Evolutionary conservation across 2,329 filamentous ascomycete species (phyloP).

Genomic region (Aspergillus ochraceus): DNA sequence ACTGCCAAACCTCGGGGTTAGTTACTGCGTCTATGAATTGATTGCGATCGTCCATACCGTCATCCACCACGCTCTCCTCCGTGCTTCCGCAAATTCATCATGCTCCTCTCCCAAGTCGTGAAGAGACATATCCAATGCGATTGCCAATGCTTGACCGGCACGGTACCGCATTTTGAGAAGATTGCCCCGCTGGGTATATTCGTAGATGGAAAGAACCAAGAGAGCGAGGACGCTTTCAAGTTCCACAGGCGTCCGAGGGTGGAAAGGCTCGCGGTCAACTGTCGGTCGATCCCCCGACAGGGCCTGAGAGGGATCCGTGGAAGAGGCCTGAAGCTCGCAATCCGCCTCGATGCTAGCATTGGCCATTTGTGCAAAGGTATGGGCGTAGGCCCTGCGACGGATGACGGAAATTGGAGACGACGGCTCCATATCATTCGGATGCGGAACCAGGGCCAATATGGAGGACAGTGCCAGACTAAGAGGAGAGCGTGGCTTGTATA

Average conservation of each 20-base stretch:
- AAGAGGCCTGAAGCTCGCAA: conserved; percentile 43
- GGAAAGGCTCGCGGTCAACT: conserved; percentile 37
- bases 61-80: conserved; percentile 50
- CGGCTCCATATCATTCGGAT: conserved; percentile 40
- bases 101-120: conserved; percentile 36
- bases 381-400: conserved; percentile 40
- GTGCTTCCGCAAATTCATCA: conserved; percentile 42
- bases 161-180: conserved; percentile 48
- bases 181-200: conserved; percentile 48
- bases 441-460: conserved; percentile 44
- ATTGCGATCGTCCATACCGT: conserved; percentile 33
- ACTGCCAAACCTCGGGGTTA: conserved; percentile 27
- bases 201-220: conserved; percentile 46
- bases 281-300: conserved; percentile 32
- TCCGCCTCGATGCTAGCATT: conserved; percentile 42
- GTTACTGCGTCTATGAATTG: not conserved
- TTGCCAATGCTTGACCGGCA: conserved; percentile 44
- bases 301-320: conserved; percentile 42
- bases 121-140: conserved; percentile 45
- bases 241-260: conserved; percentile 41
- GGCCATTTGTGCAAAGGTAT: conserved; percentile 41
- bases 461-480: conserved; percentile 46
- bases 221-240: conserved; percentile 44
- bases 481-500: conserved; percentile 43
- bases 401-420: conserved; percentile 35